Base-by-base conservation (phyloP, 495 filamentous ascomycete species). In the Evernia prunastri region DNA sequence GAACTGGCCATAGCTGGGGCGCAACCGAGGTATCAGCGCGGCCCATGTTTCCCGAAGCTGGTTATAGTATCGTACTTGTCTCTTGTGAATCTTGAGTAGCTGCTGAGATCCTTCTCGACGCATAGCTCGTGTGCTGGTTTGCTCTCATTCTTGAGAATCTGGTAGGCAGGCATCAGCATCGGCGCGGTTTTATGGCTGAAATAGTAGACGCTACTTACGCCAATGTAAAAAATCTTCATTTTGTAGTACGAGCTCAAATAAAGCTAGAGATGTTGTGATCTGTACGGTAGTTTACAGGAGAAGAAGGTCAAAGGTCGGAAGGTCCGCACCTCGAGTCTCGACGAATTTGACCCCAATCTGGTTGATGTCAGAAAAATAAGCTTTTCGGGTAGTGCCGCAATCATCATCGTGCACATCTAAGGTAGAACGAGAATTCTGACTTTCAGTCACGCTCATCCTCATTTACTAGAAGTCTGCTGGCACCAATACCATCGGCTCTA, bases 211-310 rank as follows among this genome's bases (percentile, higher is more conserved):
- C 42, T 27, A 75, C 86, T 66, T 86, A 96, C 92, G 64, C 91
- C 92, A 70, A 96, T 90, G 78, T 96, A 96, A 78, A 89, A 84
- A 70, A 97, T 79, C 85, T 96, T 96, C 93, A 97, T 96, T 75
- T 63, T 86, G 78, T 47, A 39, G 31, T 13, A 39, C 3, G 33
- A 27, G 6, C 27, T 20, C n/a, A 20, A 33, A 29, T 4, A 17
- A 27, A 49, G 13, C 23, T 17, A 51, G 25, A 29, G 31, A 56
- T 20, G 13, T 59, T 59, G 17, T 13, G 11, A 31, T 61, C 13
- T 20, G 29, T 25, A 36, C 18, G 36, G n/a, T n/a, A n/a, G n/a
- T n/a, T n/a, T 10, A 27, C 17, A 18, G 20, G 37, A 61, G 47
- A 27, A 25, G 33, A 54, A 35, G 20, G 31, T 15, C n/a, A 31